Conservation (phyloP, 331 rosid genomes). For the Rhamnella rubrinervis region DNA sequence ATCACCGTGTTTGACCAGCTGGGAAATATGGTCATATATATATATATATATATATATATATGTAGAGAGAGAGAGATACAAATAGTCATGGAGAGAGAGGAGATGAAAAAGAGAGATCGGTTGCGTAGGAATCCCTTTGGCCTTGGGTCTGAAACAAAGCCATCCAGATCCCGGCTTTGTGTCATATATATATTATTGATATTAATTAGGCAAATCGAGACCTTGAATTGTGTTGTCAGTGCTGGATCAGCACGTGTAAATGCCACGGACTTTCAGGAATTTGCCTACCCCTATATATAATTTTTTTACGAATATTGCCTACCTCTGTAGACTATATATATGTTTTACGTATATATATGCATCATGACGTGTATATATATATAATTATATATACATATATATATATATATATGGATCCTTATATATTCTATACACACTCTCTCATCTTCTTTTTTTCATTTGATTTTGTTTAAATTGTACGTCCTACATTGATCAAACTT, state of each 20-base stretch:
- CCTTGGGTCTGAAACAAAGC: constrained; percentile 36
- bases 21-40: background rate
- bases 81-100: background rate
- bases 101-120: constrained; percentile 10
- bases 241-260: constrained; percentile 63
- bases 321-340: constrained; percentile 7
- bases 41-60: background rate
- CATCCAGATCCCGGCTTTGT: constrained; percentile 44
- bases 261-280: constrained; percentile 58
- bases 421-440: no score
- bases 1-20: constrained; percentile 79
- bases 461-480: no score
- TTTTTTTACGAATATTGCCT: constrained; percentile 11
- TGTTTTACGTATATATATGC: background rate
- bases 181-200: constrained; percentile 3
- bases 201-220: constrained; percentile 42
- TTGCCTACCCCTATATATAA: constrained; percentile 21
- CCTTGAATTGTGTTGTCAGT: constrained; percentile 58
- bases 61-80: background rate
- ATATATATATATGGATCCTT: no score
- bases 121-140: constrained; percentile 56
- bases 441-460: no score
- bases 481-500: no score
- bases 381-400: no score
- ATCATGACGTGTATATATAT: no score